Base-by-base conservation (phyloP, 768 basidiomycete genomes). In the Panus rudis region DNA sequence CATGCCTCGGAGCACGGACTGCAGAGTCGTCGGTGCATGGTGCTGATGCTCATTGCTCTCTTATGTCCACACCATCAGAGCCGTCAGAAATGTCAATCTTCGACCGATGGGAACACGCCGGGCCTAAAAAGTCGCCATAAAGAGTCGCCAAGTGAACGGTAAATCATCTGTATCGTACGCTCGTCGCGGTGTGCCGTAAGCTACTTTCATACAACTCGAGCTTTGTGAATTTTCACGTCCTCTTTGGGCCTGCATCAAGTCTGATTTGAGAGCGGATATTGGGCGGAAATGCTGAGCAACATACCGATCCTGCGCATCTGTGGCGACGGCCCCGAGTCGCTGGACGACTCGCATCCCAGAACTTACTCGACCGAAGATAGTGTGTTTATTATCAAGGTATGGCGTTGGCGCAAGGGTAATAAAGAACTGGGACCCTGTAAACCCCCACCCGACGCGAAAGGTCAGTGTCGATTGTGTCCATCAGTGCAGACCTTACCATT, bases 311-410 rank as follows among this genome's bases (percentile, higher is more conserved):
- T 97, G 88, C 14, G 73, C 72, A 57, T 99, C 92, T 14, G 88
- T 87, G 3, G 79, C 83, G 3, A 97, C 93, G 1, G 92, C 84
- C 27, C 93, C 94, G 32, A 99, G 62, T 27, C 96, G 72, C 55
- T 96, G 89, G 14, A 96, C 76, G 7, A 97, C 92, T 26, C 86
- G 74, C 84, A 98, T 97, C 1, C 94, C 96, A 16, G 78, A 71
- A 56, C 75, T 79, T 6, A 99, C 91, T 6, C 96, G 80, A 1
- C 96, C 96, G 58, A 91, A 91, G 50, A 90, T 89, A 6, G 86
- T 89, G 59, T 91, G 87, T 54, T 88, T 89, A 55, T 74, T 81
- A 54, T 92, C 89, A 28, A 92, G 68, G 59, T 72, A 92, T 2
- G 89, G 89, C 20, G 90, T 91, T 21, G 87, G 88, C 2, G 73